Evolutionary conservation across 2,329 filamentous ascomycete genomes (phyloP), one percentile per base, ranked within the genome.

Genomic region (Cladophialophora chaetospira): DNA sequence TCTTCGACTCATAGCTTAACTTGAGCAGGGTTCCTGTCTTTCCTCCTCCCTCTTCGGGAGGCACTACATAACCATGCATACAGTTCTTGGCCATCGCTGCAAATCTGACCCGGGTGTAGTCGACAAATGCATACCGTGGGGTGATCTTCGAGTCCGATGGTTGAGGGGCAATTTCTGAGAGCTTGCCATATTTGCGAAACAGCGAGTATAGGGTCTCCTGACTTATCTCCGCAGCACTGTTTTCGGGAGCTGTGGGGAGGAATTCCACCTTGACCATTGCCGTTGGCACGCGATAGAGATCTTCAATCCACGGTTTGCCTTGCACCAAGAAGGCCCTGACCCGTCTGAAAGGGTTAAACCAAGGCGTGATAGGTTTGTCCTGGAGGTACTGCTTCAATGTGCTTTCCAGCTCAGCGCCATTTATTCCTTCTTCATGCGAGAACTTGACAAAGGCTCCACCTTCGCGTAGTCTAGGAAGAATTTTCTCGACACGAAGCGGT

Each of bases 361-460:
- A 96, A 2, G 93, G 92, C 59, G 86, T 89, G 33, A 96, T 82
- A 0, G 87, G 88, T 13, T 86, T 80, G 58, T 90, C 78, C 55
- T 81, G 76, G 1, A 97, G 77, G 62, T 87, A 81, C 28, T 83
- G 75, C 21, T 81, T 76, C 3, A 96, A 75, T 2, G 77, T 78
- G 17, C 76, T 78, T 73, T 87, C 85, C 11, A 90, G 77, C 25
- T 85, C 80, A 17, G 76, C 74, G 2, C 79, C 70, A 8, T 73
- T 71, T 4, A 78, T 68, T 8, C 72, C 70, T 15, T 75, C 65
- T 64, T 79, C 77, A 63, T 83, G 83, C 13, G 80, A 81, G 69
- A 95, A 91, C 71, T 95, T 97, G 71, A 97, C 86, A 70, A 95
- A 97, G 0, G 90, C 91, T 10, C 94, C 94, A 13, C 94, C 94